Conservation (phyloP, 306 rosid species). For the Sophora flavescens region DNA sequence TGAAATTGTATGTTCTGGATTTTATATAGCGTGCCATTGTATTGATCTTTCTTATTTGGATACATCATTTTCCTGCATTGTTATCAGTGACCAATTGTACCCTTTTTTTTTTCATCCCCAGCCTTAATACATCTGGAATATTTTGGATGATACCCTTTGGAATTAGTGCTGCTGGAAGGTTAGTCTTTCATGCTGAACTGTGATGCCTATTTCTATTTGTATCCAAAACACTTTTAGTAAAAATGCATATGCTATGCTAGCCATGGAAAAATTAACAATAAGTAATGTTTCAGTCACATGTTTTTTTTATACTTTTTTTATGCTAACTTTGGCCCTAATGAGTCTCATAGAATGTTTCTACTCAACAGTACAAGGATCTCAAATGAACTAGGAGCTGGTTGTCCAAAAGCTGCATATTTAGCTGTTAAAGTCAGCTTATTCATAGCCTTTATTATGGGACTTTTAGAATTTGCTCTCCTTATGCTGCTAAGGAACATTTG, state of each 20-base stretch:
- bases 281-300: neutral
- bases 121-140: constrained; percentile 60
- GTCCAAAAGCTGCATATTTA: constrained; percentile 65
- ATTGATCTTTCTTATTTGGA: neutral
- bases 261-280: neutral
- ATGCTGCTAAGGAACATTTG: constrained; percentile 65
- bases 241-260: neutral
- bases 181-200: constrained; percentile 39
- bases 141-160: constrained; percentile 84
- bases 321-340: neutral
- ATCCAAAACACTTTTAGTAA: neutral
- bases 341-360: constrained; percentile 10
- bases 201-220: neutral
- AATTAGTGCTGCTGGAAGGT: constrained; percentile 78
- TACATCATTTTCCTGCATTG: neutral
- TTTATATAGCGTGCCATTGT: neutral
- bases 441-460: constrained; percentile 53
- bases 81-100: constrained; percentile 15
- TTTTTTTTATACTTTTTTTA: no score
- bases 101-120: constrained; percentile 41
- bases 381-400: constrained; percentile 81
- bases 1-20: neutral
- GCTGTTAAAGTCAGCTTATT: constrained; percentile 63
- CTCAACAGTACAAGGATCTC: constrained; percentile 74
- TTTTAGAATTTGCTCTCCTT: constrained; percentile 52